phyloP scores from a whole-genome alignment of 768 basidiomycete genomes.

The Pleurotus platypus region DNA sequence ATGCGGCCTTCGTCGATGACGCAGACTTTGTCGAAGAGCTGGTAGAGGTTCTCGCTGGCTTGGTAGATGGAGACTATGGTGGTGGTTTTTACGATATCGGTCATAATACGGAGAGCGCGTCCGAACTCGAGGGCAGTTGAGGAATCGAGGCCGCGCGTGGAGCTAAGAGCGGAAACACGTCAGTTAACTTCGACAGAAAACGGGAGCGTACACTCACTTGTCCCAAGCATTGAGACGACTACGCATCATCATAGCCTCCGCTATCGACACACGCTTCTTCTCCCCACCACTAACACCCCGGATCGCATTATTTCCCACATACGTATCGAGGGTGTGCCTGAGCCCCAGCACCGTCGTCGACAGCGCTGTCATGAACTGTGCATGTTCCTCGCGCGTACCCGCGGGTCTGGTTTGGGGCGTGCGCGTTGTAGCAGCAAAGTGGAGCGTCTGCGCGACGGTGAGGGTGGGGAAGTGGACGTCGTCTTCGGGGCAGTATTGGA shows the following conservation, averaged over 20 bases:
- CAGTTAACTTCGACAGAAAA: conserved; percentile 11
- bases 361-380: conserved; percentile 47
- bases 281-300: conserved; percentile 57
- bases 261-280: conserved; percentile 57
- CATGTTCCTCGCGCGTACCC: conserved; percentile 38
- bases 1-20: conserved; percentile 72
- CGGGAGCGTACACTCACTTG: conserved; percentile 38
- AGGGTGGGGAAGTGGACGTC: conserved; percentile 85
- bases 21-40: conserved; percentile 72
- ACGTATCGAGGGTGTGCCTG: conserved; percentile 48
- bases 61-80: conserved; percentile 87
- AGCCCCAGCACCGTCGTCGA: conserved; percentile 73
- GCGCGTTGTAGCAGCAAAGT: conserved; percentile 65
- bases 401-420: conserved; percentile 51
- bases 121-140: conserved; percentile 75
- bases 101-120: conserved; percentile 58
- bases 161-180: conserved; percentile 30
- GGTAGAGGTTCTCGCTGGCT: conserved; percentile 56
- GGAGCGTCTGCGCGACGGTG: conserved; percentile 71
- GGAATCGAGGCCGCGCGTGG: conserved; percentile 62
- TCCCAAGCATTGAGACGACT: conserved; percentile 63
- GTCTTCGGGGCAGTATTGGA: conserved; percentile 79
- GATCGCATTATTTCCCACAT: conserved; percentile 62
- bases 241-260: conserved; percentile 58
- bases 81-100: conserved; percentile 48